Conservation (phyloP, 305 asterid species). For the Withania somnifera region DNA sequence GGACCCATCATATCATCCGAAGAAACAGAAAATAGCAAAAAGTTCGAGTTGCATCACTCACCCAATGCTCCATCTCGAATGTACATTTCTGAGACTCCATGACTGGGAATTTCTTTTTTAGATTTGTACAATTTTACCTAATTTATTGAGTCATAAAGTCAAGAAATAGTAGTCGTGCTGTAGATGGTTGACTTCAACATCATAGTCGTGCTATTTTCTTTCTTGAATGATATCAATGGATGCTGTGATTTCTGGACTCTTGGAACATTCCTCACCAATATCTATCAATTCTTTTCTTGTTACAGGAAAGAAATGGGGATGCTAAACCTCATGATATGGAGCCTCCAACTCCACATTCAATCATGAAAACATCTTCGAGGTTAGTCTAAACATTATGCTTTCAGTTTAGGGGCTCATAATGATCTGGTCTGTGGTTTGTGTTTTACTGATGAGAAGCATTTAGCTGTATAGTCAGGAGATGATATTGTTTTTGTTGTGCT, state of each 20-base stretch:
- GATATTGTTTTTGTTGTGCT: background rate
- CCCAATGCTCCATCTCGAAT: background rate
- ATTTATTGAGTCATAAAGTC: background rate
- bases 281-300: background rate
- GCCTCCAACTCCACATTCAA: slow-evolving; percentile 66
- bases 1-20: too few species aligned
- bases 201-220: background rate
- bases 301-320: slow-evolving; percentile 80
- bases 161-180: background rate
- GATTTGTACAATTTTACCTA: background rate
- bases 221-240: background rate
- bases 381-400: slow-evolving; percentile 9
- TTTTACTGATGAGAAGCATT: background rate
- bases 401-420: background rate
- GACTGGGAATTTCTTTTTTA: too few species aligned
- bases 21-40: too few species aligned
- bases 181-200: background rate
- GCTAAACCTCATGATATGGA: slow-evolving; percentile 57
- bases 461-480: background rate
- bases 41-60: background rate
- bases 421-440: background rate
- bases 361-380: slow-evolving; percentile 74
- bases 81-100: background rate
- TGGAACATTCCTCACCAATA: background rate
- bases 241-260: background rate